A percentile compares a stretch with the other conserved stretches of the same genome.
Evolutionary conservation across 257 asterid genomes (phyloP).

Genomic region (Solanum clarkiae): DNA sequence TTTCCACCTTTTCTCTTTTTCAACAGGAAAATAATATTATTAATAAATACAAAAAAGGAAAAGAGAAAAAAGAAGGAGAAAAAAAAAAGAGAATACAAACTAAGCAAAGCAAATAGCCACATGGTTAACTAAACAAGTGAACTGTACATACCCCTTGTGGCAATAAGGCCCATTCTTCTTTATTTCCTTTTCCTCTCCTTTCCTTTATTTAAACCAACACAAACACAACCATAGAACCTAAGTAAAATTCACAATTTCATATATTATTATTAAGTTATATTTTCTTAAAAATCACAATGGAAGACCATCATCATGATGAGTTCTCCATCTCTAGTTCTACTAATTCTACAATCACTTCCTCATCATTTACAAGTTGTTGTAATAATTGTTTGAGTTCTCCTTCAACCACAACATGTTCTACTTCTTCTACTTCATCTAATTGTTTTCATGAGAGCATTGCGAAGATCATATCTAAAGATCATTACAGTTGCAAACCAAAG

Average conservation of each 20-base stretch:
- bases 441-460: conserved; percentile 9
- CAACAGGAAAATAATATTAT: background rate
- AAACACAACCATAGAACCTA: background rate
- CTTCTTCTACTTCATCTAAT: conserved; percentile 16
- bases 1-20: background rate
- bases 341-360: conserved; percentile 1
- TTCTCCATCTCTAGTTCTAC: conserved; percentile 3
- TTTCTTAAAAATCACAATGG: conserved; percentile 26
- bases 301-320: conserved; percentile 13
- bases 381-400: background rate
- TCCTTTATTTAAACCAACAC: conserved; percentile 11
- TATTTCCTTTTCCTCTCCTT: conserved; percentile 3
- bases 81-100: background rate
- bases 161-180: conserved; percentile 7
- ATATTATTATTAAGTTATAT: conserved; percentile 16
- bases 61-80: background rate
- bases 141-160: conserved; percentile 11
- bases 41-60: background rate
- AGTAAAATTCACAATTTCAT: background rate
- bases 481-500: conserved; percentile 1
- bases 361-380: conserved; percentile 14
- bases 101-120: background rate
- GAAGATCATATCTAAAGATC: background rate
- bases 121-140: conserved; percentile 7
- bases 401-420: conserved; percentile 7